Percentiles rank a stretch among this genome's conserved stretches.
Evolutionary conservation across 441 rosid species (phyloP).

Genomic region (Syzygium malaccense): DNA sequence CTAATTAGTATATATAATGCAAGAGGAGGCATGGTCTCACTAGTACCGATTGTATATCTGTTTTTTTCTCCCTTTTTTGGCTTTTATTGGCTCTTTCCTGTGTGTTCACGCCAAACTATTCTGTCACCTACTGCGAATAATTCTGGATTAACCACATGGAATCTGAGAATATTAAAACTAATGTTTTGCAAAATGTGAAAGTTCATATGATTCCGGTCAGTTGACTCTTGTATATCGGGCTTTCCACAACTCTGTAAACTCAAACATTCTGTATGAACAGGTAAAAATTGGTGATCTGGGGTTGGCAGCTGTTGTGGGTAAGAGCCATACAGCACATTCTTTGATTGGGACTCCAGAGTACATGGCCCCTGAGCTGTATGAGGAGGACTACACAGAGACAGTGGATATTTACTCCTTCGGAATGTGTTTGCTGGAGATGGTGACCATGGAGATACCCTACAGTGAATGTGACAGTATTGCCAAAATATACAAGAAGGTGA

Average conservation of each 20-base stretch:
- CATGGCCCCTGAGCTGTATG: constrained; percentile 47
- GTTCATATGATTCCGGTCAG: neutral
- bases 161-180: neutral
- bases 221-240: neutral
- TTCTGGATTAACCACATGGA: neutral
- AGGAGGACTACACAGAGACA: constrained; percentile 46
- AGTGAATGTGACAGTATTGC: constrained; percentile 38
- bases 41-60: neutral
- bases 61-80: neutral
- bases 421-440: constrained; percentile 42
- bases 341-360: constrained; percentile 37
- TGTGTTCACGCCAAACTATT: neutral
- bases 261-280: constrained; percentile 7
- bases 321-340: constrained; percentile 38
- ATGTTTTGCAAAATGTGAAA: neutral
- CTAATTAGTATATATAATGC: neutral
- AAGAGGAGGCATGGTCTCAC: neutral
- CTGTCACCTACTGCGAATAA: neutral
- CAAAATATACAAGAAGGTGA: constrained; percentile 45
- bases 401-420: constrained; percentile 45
- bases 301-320: constrained; percentile 39
- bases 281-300: constrained; percentile 44
- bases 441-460: constrained; percentile 39
- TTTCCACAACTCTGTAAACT: neutral
- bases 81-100: neutral